Base-by-base conservation (phyloP, 1,139 yeast species). In the Debaryomyces sp. region DNA sequence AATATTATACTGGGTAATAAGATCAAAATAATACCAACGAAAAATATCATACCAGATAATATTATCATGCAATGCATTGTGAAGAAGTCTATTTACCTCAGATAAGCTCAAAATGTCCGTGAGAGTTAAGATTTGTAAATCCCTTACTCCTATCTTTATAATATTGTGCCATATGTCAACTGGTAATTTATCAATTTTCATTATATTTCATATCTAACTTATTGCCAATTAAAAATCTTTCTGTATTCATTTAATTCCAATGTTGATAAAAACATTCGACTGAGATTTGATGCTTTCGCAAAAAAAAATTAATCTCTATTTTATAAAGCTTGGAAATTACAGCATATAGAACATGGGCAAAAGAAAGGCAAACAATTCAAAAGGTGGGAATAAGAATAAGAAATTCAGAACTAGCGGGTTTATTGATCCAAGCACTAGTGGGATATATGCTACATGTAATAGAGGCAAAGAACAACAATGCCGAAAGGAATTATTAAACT, bases 371-470 rank as follows among this genome's bases (percentile, higher is more conserved):
- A 52, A 52, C 21, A 56, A 53, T 7, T 37, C 48, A 17, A 53
- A 54, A 17, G 59, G 56, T 1, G 59, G 56, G 1, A 47, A 48
- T 24, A 54, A 51, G 29, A 52, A 48, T 45, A 78, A 78, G 59
- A 74, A 75, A 66, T 80, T 73, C 63, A 80, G 77, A 57, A 62
- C 70, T 26, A 66, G 74, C 5, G 83, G 83, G 3, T 71, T 82
- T 50, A 63, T 84, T 21, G 97, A 90, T 59, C 96, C 97, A 0
- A 84, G 84, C 44, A 87, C 96, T 53, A 72, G 86, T 41, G 97
- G 98, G 1, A 74, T 89, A 1, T 94, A 86, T 67, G 96, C 91
- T 21, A 89, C 97, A 0, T 89, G 97, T 66, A 78, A 82, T 44
- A 76, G 96, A 58, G 87, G 89, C 40, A 82, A 85, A 55, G 97